phyloP scores from a whole-genome alignment of 2,329 filamentous ascomycete genomes.

The Rutstroemia sp. region DNA sequence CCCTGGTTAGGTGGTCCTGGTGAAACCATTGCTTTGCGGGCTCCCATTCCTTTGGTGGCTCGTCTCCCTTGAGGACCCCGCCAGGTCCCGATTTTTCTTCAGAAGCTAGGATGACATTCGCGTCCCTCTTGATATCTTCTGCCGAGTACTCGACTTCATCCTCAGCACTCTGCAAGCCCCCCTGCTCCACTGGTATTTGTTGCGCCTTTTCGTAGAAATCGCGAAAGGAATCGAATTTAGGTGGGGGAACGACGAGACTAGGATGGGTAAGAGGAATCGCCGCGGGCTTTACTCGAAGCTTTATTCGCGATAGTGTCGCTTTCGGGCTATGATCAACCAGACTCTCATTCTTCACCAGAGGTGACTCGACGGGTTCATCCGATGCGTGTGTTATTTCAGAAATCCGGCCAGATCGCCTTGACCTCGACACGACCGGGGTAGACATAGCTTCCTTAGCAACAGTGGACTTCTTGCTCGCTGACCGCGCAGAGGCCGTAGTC shows the following conservation, averaged over 20 bases:
- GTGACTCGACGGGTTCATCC: slow-evolving; percentile 11
- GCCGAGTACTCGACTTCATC: slow-evolving; percentile 51
- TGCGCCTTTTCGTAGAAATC: slow-evolving; percentile 49
- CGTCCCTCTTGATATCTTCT: slow-evolving; percentile 60
- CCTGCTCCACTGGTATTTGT: slow-evolving; percentile 47
- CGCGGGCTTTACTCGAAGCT: slow-evolving; percentile 40
- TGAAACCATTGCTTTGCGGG: slow-evolving; percentile 83
- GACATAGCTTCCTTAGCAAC: slow-evolving; percentile 18
- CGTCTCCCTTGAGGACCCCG: slow-evolving; percentile 66
- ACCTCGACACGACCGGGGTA: slow-evolving; percentile 15
- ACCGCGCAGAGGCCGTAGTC: slow-evolving; percentile 18
- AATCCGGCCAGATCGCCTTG: slow-evolving; percentile 20
- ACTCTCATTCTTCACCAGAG: slow-evolving; percentile 15
- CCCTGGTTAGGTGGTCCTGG: slow-evolving; percentile 74
- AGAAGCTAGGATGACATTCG: slow-evolving; percentile 59
- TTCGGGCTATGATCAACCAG: slow-evolving; percentile 20
- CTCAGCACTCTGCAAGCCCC: slow-evolving; percentile 46
- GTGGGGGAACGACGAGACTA: slow-evolving; percentile 44
- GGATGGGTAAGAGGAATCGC: slow-evolving; percentile 53
- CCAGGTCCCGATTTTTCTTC: slow-evolving; percentile 68
- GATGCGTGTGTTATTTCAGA: slow-evolving; percentile 14
- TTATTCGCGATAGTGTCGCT: slow-evolving; percentile 37
- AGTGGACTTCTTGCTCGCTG: slow-evolving; percentile 16
- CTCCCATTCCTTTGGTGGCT: slow-evolving; percentile 62
- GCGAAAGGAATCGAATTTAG: slow-evolving; percentile 46